phyloP scores from a whole-genome alignment of 208 protist species.

The Blechomonas ayalai region DNA sequence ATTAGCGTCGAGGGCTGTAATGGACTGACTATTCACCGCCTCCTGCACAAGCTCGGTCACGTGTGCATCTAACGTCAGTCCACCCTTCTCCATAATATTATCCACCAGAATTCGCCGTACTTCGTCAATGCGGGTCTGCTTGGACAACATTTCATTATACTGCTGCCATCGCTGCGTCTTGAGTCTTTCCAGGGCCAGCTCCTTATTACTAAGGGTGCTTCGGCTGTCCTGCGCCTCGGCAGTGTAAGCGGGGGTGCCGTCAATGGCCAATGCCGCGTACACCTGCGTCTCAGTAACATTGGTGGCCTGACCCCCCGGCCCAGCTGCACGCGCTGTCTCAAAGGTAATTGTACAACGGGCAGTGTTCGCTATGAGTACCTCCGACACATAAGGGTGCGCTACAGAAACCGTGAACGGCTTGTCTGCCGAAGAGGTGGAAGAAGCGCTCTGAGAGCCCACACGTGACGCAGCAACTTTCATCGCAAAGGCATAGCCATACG shows the following conservation, averaged over 20 bases:
- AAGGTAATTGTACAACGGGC: constrained; percentile 38
- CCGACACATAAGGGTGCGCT: constrained; percentile 50
- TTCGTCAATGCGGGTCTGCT: constrained; percentile 30
- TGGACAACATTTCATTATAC: constrained; percentile 66
- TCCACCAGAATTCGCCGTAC: constrained; percentile 27
- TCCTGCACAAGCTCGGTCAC: no score
- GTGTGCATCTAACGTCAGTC: no score
- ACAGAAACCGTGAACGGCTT: constrained; percentile 24
- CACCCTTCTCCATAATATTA: constrained; percentile 12
- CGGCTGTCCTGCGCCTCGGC: constrained; percentile 84
- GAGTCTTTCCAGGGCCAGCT: constrained; percentile 65
- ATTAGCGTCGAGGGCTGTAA: not conserved
- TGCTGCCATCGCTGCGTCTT: constrained; percentile 33
- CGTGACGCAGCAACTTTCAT: constrained; percentile 10
- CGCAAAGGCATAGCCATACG: constrained; percentile 44
- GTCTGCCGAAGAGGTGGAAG: not conserved
- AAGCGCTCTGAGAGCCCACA: not conserved
- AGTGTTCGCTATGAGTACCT: constrained; percentile 35
- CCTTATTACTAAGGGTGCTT: constrained; percentile 72
- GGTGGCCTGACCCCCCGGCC: constrained; percentile 80
- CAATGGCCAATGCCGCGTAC: constrained; percentile 69
- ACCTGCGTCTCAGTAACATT: constrained; percentile 88
- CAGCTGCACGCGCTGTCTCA: constrained; percentile 75
- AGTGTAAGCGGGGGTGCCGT: constrained; percentile 54
- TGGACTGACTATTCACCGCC: constrained; percentile 8